Percentiles rank a stretch among this genome's conserved stretches.
Conservation (phyloP, 2,329 filamentous ascomycete species). For the Penicillium sp. region DNA sequence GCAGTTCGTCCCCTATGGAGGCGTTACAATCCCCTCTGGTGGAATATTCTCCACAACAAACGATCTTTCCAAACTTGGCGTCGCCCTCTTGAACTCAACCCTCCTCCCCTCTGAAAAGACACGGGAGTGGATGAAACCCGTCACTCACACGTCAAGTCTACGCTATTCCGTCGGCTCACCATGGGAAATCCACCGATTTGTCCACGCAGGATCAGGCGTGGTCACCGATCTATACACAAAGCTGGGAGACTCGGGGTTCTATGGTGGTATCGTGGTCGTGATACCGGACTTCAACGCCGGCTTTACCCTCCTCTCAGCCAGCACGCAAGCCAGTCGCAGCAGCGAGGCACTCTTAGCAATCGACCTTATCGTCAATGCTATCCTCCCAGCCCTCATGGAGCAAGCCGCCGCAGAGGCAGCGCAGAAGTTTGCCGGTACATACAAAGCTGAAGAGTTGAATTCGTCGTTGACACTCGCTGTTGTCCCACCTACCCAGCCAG, state of each 20-base stretch:
- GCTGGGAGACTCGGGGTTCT: slow-evolving; percentile 43
- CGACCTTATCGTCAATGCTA: slow-evolving; percentile 28
- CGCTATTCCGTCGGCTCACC: slow-evolving; percentile 41
- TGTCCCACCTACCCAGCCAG: background rate
- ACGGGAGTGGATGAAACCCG: slow-evolving; percentile 45
- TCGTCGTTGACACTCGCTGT: slow-evolving; percentile 29
- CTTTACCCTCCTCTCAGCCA: slow-evolving; percentile 43
- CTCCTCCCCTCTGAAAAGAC: slow-evolving; percentile 38
- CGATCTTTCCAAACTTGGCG: slow-evolving; percentile 38
- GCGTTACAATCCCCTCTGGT: slow-evolving; percentile 15
- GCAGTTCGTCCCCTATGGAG: slow-evolving; percentile 7
- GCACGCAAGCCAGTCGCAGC: slow-evolving; percentile 12
- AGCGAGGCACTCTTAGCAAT: slow-evolving; percentile 18
- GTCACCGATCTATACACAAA: slow-evolving; percentile 44
- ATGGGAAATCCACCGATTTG: slow-evolving; percentile 47
- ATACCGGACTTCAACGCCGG: slow-evolving; percentile 48
- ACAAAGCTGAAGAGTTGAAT: slow-evolving; percentile 29
- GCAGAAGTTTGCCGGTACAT: slow-evolving; percentile 30
- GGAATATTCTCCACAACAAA: slow-evolving; percentile 37
- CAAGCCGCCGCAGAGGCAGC: slow-evolving; percentile 33
- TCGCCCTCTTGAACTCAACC: slow-evolving; percentile 35
- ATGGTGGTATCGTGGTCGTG: slow-evolving; percentile 42
- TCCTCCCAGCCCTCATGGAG: slow-evolving; percentile 35
- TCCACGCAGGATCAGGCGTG: slow-evolving; percentile 21
- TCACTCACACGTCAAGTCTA: slow-evolving; percentile 42